Base-by-base conservation (phyloP, 495 filamentous ascomycete species). In the Thozetella sp. region DNA sequence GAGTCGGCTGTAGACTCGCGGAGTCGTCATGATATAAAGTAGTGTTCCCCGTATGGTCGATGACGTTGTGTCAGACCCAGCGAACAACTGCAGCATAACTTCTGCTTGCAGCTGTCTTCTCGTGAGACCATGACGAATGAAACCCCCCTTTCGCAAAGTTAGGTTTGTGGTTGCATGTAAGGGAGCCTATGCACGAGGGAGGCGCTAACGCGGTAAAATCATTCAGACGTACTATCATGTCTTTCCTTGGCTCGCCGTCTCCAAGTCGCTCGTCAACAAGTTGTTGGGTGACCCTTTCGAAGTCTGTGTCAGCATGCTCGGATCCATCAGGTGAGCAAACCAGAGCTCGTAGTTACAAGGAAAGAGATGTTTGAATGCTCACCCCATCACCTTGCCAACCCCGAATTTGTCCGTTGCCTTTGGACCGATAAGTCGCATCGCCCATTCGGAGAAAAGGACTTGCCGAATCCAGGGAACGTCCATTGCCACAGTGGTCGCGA, bases 31-130 rank as follows among this genome's bases (percentile, higher is more conserved):
- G 20, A 90, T 63, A 60, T 84, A 82, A 27, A 78, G 67, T 51
- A 89, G 70, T 52, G 84, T 73, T 3, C 76, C 77, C 45, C 80
- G 79, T 63, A 90, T 81, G 19, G 81, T 77, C 1, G 85, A 84
- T 0, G 84, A 81, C 0, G 85, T 88, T 22, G 88, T 89, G 56
- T 90, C 88, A 4, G 86, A 84, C 6, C 86, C 87, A 1, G 88
- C 88, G 4, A 88, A 72, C 40, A 76, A 75, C 60, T 79, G 75
- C 23, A 80, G 67, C 10, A 74, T 55, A 37, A 70, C 71, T 61
- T 81, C 53, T 77, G 67, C 22, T 45, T 71, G 63, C 61, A 62
- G 67, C 46, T 76, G 60, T 56, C 61, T 60, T n/a, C 54, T 64
- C 2, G 65, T 64, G 27, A 75, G 45, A 3, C 69, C 70, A 25